These are phyloP conservation scores for Trichoderma polysporum DNA, from an alignment of 2,329 filamentous ascomycete genomes.

Conservation along the genomic window DNA sequence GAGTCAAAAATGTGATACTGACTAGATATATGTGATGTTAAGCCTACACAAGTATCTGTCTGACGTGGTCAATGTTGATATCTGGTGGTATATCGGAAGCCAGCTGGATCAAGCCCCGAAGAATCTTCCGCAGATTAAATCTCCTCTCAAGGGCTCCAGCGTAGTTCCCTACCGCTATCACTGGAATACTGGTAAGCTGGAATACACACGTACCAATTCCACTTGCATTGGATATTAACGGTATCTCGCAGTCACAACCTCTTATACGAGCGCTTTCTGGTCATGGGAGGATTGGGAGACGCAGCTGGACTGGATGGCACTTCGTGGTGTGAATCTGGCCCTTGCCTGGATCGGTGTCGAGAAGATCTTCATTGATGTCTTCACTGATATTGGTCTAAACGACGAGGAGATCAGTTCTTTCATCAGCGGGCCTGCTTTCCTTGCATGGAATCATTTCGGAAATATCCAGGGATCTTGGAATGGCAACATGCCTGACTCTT, in stretches of 20 bases:
- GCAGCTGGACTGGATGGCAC: slow-evolving; percentile 52
- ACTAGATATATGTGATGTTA: neutral
- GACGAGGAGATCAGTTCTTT: slow-evolving; percentile 45
- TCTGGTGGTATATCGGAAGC: slow-evolving; percentile 27
- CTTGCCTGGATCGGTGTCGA: slow-evolving; percentile 53
- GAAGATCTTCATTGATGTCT: slow-evolving; percentile 49
- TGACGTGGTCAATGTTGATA: slow-evolving; percentile 24
- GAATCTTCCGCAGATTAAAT: slow-evolving; percentile 20
- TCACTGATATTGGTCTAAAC: slow-evolving; percentile 45
- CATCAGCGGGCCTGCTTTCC: slow-evolving; percentile 50
- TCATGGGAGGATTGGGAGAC: slow-evolving; percentile 53
- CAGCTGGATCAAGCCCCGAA: slow-evolving; percentile 23
- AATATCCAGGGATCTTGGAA: slow-evolving; percentile 54
- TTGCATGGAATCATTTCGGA: slow-evolving; percentile 53
- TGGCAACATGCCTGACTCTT: slow-evolving; percentile 42
- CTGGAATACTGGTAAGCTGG: slow-evolving; percentile 28
- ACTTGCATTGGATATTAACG: neutral
- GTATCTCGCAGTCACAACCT: slow-evolving; percentile 44
- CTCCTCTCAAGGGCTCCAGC: slow-evolving; percentile 18
- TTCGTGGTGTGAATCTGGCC: slow-evolving; percentile 50
- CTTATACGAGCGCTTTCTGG: slow-evolving; percentile 52
- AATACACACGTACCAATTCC: neutral
- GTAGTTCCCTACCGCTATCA: slow-evolving; percentile 24
- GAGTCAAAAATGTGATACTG: neutral
- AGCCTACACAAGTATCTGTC: slow-evolving; percentile 26